Conservation (phyloP, 2,329 filamentous ascomycete genomes). For the Aspergillus sp. region DNA sequence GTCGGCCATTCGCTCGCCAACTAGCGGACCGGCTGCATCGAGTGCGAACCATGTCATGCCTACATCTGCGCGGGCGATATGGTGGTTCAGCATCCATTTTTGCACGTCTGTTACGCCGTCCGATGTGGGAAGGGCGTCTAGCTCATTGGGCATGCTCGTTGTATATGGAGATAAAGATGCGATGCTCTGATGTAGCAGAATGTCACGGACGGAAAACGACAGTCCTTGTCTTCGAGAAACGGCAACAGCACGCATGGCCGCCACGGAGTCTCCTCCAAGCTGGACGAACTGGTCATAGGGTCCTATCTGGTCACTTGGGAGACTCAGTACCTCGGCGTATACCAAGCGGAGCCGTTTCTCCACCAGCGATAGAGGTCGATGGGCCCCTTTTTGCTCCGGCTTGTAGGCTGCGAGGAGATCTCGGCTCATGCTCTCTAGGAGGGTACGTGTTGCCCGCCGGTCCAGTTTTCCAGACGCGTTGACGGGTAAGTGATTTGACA, state of each 20-base stretch:
- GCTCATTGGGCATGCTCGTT: background rate
- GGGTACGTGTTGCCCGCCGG: background rate
- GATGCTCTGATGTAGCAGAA: background rate
- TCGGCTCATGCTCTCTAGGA: background rate
- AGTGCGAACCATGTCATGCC: background rate
- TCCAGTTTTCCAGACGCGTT: background rate
- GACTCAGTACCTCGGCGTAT: background rate
- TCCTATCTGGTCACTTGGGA: background rate
- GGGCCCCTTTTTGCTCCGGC: background rate
- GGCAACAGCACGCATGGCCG: background rate
- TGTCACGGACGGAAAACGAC: background rate
- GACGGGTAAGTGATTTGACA: background rate
- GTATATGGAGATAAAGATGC: background rate
- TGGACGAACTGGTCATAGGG: background rate
- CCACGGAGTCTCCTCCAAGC: background rate
- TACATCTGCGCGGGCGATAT: background rate
- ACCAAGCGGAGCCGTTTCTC: background rate
- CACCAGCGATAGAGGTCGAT: background rate
- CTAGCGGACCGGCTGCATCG: background rate
- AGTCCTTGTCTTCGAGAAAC: background rate
- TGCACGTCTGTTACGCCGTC: background rate
- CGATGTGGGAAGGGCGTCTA: background rate
- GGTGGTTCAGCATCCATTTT: background rate
- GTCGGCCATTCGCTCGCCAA: background rate
- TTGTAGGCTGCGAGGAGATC: background rate